Base-by-base conservation (phyloP, 164 flowering plant genomes). In the Chloranthus sessilifolius region DNA sequence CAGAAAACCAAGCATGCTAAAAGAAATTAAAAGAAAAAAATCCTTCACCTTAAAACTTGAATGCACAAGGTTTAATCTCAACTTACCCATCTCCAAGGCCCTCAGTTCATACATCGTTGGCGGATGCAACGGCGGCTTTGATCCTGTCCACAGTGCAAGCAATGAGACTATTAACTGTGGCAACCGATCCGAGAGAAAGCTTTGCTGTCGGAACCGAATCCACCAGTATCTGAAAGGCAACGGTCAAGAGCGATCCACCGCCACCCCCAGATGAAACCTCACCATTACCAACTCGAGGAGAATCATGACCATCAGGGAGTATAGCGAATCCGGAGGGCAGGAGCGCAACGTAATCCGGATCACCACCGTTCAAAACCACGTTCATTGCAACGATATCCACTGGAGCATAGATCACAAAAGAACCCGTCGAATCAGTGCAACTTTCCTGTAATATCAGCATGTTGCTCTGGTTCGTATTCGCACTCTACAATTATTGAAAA, bases 361-460 rank as follows among this genome's bases (percentile, higher is more conserved):
- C 86, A 3, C 90, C 94, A 0, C 94, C 97, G 29, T 72, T 76
- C 15, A 89, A 36, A 7, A 89, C 90, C n/a, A 79, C 70, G 24
- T 83, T 84, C 95, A 89, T 86, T 7, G 94, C 90, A 15, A 42
- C 80, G 8, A 79, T 64, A 43, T 86, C 94, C 3, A 86, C 90
- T 0, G 94, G 97, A 10, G 97, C 94, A 50, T 89, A 86, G 19
- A 89, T 76, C 2, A 89, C 94, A 14, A 72, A 83, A 9, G 86
- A 86, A 25, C 88, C 90, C 0, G 94, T 78, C 1, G 81, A 26
- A 29, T 89, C 94, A 0, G 75, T 76, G 72, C 79, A 72, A 46
- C 88, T 86, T 73, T 89, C 97, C 62, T 89, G 97, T 37, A 89
- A 69, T 57, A 89, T 84, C 53, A 86, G 79, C 95, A 86, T 89